Percentiles rank a stretch among this genome's conserved stretches.
phyloP scores from a whole-genome alignment of 164 flowering plant genomes.

The Nymphaea thermarum region DNA sequence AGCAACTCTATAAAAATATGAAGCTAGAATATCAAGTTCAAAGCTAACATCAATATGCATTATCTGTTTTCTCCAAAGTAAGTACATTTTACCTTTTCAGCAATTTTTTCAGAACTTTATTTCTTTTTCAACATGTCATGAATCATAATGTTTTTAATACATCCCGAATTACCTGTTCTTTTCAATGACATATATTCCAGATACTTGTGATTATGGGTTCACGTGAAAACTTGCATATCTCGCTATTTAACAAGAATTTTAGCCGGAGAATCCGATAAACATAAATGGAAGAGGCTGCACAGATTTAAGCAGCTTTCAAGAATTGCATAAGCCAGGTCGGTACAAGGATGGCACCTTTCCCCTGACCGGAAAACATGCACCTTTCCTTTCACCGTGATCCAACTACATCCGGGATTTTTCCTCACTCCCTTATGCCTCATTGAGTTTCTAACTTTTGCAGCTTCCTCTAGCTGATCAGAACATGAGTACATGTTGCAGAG shows the following conservation, averaged over 20 bases:
- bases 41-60: too few relatives aligned
- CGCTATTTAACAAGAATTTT: not conserved
- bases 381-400: constrained; percentile 31
- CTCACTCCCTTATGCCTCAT: constrained; percentile 46
- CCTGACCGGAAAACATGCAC: constrained; percentile 34
- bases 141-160: too few relatives aligned
- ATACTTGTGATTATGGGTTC: not conserved
- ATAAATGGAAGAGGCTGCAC: not conserved
- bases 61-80: too few relatives aligned
- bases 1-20: too few relatives aligned
- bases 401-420: constrained; percentile 55
- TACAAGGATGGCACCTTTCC: constrained; percentile 21
- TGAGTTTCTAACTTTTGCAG: constrained; percentile 26
- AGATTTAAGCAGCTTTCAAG: constrained; percentile 1
- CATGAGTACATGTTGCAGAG: constrained; percentile 39
- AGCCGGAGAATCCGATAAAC: not conserved
- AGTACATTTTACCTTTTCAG: too few relatives aligned
- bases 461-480: constrained; percentile 22
- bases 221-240: not conserved
- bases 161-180: too few relatives aligned
- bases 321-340: constrained; percentile 10
- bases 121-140: too few relatives aligned
- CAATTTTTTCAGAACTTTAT: too few relatives aligned
- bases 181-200: too few relatives aligned
- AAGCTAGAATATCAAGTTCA: too few relatives aligned